Evolutionary conservation across 2,329 filamentous ascomycete genomes (phyloP), one percentile per base, ranked within the genome.

Genomic region (Hypoxylon sp.): DNA sequence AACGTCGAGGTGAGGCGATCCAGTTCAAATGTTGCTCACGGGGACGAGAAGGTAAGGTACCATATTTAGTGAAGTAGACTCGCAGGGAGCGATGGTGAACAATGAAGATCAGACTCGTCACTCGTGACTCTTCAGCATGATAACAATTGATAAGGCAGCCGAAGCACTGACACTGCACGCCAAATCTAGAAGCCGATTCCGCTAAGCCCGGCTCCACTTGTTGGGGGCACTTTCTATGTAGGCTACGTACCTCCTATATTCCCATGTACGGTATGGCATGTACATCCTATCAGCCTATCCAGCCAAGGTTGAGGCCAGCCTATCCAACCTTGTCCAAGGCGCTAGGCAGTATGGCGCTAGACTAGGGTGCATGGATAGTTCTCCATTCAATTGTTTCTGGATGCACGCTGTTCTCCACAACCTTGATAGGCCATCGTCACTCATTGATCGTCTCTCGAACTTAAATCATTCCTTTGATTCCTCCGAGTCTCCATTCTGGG

Each of bases 121-220:
- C 74, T 68, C 72, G 74, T 75, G 73, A 75, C 74, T 75, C 69
- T 72, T 70, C 59, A 69, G 67, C 70, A 69, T 74, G 73, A 75
- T 75, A 73, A 72, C 64, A 14, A 41, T 57, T 72, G 73, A 74
- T 74, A 75, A 74, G 72, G 52, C 62, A 49, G 57, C 56, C 64
- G 62, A 38, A 38, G 55, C 46, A 60, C 55, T 63, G 49, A 58
- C 53, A 61, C 65, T 55, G 55, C 65, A 59, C 53, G 45, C 59
- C 57, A 57, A 68, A 68, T 63, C 65, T 57, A 74, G 70, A 71
- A 75, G 72, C 72, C 73, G 68, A 74, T 71, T 67, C 73, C 72
- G 72, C 71, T 68, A 63, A 58, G 50, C 28, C 64, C 46, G 53
- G 23, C 36, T 51, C 67, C 67, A 63, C 59, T 28, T 34, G 60